Evolutionary conservation across 2,329 filamentous ascomycete genomes (phyloP).

Genomic region (Botryotinia convoluta): DNA sequence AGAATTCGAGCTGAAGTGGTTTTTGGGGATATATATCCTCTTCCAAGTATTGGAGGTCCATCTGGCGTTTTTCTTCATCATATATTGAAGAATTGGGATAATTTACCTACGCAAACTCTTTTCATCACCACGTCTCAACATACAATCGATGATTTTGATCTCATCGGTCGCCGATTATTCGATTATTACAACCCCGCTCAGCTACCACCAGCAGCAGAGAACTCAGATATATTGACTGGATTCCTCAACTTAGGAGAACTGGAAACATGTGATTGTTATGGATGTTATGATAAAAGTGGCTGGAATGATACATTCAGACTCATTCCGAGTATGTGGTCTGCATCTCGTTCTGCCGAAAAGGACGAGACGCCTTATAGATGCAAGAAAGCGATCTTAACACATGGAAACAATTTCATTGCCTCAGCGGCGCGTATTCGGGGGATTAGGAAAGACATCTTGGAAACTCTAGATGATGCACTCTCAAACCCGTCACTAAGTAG

Average conservation of each 20-base stretch:
- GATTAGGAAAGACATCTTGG: conserved; percentile 30
- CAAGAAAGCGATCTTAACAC: conserved; percentile 42
- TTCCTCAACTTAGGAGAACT: conserved; percentile 46
- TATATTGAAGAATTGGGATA: conserved; percentile 44
- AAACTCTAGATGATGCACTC: conserved; percentile 33
- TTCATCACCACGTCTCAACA: conserved; percentile 39
- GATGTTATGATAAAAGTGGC: conserved; percentile 43
- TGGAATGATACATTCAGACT: conserved; percentile 43
- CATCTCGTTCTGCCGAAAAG: conserved; percentile 34
- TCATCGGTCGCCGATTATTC: conserved; percentile 21
- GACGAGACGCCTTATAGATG: conserved; percentile 26
- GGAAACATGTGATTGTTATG: conserved; percentile 41
- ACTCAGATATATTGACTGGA: conserved; percentile 40
- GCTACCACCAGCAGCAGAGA: conserved; percentile 41
- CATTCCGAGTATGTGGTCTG: conserved; percentile 40
- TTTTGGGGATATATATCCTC: conserved; percentile 10
- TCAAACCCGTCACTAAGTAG: conserved; percentile 28
- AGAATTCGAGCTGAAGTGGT: conserved; percentile 17
- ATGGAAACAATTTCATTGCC: conserved; percentile 49
- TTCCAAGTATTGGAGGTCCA: conserved; percentile 45
- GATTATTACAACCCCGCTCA: conserved; percentile 34
- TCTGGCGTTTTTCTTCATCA: conserved; percentile 48
- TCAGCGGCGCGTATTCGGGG: conserved; percentile 45
- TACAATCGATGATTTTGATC: conserved; percentile 13
- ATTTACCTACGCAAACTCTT: conserved; percentile 45